Conservation (phyloP, 108 stramenopile species). For the Cyclotella sp. region DNA sequence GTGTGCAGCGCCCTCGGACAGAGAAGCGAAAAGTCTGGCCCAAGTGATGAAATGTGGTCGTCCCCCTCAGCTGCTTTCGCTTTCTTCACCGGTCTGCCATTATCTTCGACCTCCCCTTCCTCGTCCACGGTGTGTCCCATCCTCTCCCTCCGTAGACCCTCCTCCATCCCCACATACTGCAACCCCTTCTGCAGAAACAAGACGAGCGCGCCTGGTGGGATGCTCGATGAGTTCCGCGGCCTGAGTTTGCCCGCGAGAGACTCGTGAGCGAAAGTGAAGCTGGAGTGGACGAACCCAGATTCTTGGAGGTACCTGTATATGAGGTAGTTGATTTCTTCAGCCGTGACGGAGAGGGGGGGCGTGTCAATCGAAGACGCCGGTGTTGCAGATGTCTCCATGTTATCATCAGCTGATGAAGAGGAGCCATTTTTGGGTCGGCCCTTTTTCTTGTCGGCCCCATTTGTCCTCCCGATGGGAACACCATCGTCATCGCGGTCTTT, state of each 20-base stretch:
- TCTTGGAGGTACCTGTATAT: conserved; percentile 93
- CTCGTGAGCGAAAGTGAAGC: conserved; percentile 96
- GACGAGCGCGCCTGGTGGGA: conserved; percentile 89
- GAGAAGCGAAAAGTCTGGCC: conserved; percentile 70
- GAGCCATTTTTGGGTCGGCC: conserved; percentile 27
- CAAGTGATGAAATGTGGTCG: conserved; percentile 37
- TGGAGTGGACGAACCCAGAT: conserved; percentile 93
- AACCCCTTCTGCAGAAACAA: conserved; percentile 90
- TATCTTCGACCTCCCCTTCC: conserved; percentile 27
- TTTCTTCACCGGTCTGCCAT: conserved; percentile 21
- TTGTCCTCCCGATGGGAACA: neutral
- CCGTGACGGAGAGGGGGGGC: conserved; percentile 60
- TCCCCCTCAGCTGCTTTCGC: conserved; percentile 15
- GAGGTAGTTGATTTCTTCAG: conserved; percentile 95
- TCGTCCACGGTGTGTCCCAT: neutral
- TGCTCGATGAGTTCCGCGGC: conserved; percentile 65
- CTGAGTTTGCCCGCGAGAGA: conserved; percentile 83
- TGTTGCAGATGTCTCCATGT: conserved; percentile 4
- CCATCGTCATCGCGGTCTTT: neutral
- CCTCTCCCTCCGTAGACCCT: conserved; percentile 64
- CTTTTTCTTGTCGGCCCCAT: conserved; percentile 15
- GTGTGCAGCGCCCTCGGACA: conserved; percentile 72
- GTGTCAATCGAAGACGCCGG: conserved; percentile 17
- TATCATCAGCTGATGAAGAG: neutral
- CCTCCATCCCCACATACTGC: conserved; percentile 91